Evolutionary conservation across 352 stramenopile species (phyloP), one percentile per base, ranked within the genome.

Genomic region (Halophytophthora polymorphica): DNA sequence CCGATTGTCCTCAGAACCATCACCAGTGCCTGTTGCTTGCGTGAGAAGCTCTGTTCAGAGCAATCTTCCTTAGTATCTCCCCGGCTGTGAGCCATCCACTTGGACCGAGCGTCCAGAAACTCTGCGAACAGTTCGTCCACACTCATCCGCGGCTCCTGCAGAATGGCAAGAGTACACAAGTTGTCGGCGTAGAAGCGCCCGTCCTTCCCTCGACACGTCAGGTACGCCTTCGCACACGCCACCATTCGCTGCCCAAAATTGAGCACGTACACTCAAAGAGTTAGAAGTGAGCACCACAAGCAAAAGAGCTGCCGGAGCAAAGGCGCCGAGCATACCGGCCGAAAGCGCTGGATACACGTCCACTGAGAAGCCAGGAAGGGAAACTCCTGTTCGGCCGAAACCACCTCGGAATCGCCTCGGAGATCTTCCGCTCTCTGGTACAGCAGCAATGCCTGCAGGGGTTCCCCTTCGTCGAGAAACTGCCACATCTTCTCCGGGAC

Each of bases 401-500:
- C 66, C 0, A 60, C 41, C 0, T 67, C 52, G 0, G 51, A 44
- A 7, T 61, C 51, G 10, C 53, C 43, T 45, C 76, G 69, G 5
- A 78, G 53, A 7, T 25, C 29, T 8, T 70, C 69, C 0, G 75
- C 79, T 36, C 49, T 31, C 35, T 77, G 60, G 49, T 80, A 88
- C 18, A 83, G 41, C 21, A 68, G 44, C 14, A 91, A 52, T 0
- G 79, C 75, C 36, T 76, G 48, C 37, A 84, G 66, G 0, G 64
- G 66, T 41, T 90, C 69, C 48, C 81, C 83, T 50, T 65, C 53
- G 56, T 94, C 81, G 42, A 94, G 52, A 15, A 70, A 29, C 40
- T 75, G 63, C 81, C 83, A 94, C 56, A 94, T 80, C 23, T 70
- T 64, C 46, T 94, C 83, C 1, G 73, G 69, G 1, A 75, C 69